A percentile compares a stretch with the other conserved stretches of the same genome.
These are phyloP conservation scores for Punctularia strigosozonata DNA, from an alignment of 768 basidiomycete genomes.

Conservation along the genomic window DNA sequence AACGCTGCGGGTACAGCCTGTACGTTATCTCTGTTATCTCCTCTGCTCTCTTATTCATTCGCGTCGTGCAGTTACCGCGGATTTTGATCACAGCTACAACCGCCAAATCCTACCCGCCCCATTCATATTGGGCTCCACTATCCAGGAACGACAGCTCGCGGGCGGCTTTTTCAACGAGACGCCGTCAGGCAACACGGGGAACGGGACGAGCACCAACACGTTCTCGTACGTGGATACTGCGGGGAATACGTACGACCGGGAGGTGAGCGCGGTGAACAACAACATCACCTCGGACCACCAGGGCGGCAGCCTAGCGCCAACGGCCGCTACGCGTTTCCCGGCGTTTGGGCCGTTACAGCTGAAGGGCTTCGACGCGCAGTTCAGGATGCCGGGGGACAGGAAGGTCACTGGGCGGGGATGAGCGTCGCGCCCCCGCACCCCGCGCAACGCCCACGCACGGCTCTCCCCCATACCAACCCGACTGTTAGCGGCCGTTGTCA, in stretches of 20 bases:
- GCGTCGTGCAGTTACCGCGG: constrained; percentile 29
- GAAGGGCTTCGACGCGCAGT: too few relatives aligned
- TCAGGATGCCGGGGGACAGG: constrained; percentile 25
- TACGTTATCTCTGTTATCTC: constrained; percentile 7
- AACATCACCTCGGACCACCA: constrained; percentile 49
- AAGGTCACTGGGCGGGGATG: too few relatives aligned
- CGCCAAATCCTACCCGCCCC: constrained; percentile 47
- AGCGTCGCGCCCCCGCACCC: too few relatives aligned
- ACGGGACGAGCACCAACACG: constrained; percentile 60
- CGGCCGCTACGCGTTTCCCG: constrained; percentile 1
- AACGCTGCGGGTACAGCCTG: constrained; percentile 20
- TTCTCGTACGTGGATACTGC: constrained; percentile 46
- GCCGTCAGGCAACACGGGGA: constrained; percentile 40
- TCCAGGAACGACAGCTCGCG: constrained; percentile 45
- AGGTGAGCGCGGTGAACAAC: constrained; percentile 49
- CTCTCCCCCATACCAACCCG: too few relatives aligned
- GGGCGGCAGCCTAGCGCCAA: constrained; percentile 34
- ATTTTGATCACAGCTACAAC: constrained; percentile 60
- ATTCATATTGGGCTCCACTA: constrained; percentile 45
- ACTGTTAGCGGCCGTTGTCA: too few relatives aligned
- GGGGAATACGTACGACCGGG: constrained; percentile 51
- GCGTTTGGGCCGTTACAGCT: constrained; percentile 3
- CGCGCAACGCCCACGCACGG: too few relatives aligned
- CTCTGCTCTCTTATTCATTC: neutral
- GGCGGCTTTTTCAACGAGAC: constrained; percentile 39